phyloP scores from a whole-genome alignment of 495 filamentous ascomycete genomes.

The Lasiosphaeriaceae sp. region DNA sequence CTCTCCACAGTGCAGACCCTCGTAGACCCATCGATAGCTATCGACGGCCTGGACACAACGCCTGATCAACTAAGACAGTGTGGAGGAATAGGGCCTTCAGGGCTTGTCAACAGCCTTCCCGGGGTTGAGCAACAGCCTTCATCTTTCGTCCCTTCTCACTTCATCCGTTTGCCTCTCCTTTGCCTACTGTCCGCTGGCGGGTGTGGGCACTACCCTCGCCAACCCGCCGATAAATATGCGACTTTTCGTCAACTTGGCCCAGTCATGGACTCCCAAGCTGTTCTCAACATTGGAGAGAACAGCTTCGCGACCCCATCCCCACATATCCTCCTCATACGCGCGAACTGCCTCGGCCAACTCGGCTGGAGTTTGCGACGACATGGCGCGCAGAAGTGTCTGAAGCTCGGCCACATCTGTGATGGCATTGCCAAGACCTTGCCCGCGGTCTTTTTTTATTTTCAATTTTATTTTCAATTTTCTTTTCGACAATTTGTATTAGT shows the following conservation, averaged over 20 bases:
- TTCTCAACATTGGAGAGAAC: slow-evolving; percentile 28
- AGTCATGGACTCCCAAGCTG: slow-evolving; percentile 34
- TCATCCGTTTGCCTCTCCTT: no score
- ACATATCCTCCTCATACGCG: slow-evolving; percentile 35
- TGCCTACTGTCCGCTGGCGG: not conserved
- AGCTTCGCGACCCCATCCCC: slow-evolving; percentile 25
- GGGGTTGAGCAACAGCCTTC: no score
- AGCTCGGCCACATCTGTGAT: slow-evolving; percentile 41
- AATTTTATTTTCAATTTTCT: not conserved
- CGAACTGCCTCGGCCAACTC: slow-evolving; percentile 22
- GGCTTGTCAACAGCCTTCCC: no score
- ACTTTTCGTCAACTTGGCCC: slow-evolving; percentile 22
- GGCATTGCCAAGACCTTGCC: slow-evolving; percentile 48
- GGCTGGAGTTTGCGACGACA: slow-evolving; percentile 16
- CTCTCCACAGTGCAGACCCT: no score
- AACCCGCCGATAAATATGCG: not conserved
- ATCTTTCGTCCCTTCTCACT: no score
- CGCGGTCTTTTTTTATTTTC: slow-evolving; percentile 29
- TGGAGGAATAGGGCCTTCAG: no score
- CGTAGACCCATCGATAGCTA: no score
- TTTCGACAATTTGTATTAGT: not conserved
- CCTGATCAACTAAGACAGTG: no score
- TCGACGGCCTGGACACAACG: no score
- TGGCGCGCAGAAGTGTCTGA: slow-evolving; percentile 19
- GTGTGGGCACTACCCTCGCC: not conserved